A percentile compares a stretch with the other conserved stretches of the same genome.
Evolutionary conservation across 2,329 filamentous ascomycete genomes (phyloP).

Genomic region (Neonectria faginata): DNA sequence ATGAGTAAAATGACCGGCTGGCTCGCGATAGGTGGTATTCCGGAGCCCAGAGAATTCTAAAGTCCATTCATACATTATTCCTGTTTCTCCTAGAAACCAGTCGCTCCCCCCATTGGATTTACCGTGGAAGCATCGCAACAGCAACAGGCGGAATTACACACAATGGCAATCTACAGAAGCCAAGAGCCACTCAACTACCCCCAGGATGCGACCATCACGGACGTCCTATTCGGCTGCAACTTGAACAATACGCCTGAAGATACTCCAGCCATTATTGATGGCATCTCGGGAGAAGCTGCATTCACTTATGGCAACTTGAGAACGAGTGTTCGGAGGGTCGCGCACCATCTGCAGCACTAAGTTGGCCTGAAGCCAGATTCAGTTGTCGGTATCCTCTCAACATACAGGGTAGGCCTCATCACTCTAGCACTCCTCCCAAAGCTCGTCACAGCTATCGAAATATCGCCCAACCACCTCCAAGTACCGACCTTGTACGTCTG

Average conservation of each 20-base stretch:
- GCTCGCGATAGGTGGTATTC: background rate
- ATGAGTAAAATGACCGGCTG: background rate
- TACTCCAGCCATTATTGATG: slow-evolving; percentile 17
- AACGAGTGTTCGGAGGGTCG: slow-evolving; percentile 6
- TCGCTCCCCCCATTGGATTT: background rate
- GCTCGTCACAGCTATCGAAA: slow-evolving; percentile 1
- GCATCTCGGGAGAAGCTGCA: slow-evolving; percentile 6
- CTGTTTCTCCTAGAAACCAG: background rate
- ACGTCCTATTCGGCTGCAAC: slow-evolving; percentile 15
- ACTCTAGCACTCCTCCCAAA: background rate
- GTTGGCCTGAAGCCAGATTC: slow-evolving; percentile 4
- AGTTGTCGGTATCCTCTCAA: slow-evolving; percentile 17
- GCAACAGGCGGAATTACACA: background rate
- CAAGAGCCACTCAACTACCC: slow-evolving; percentile 12
- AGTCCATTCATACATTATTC: background rate
- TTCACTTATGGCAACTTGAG: slow-evolving; percentile 19
- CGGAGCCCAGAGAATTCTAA: background rate
- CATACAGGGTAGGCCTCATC: slow-evolving; percentile 6
- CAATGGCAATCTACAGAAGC: slow-evolving; percentile 11
- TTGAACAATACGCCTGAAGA: slow-evolving; percentile 10
- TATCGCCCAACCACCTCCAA: background rate
- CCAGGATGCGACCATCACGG: slow-evolving; percentile 12
- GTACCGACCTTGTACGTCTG: slow-evolving; percentile 8
- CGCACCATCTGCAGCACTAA: slow-evolving; percentile 5
- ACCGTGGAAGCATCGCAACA: background rate